A percentile compares a stretch with the other conserved stretches of the same genome.
phyloP scores from a whole-genome alignment of 2,329 filamentous ascomycete genomes.

The Venturia asperata region DNA sequence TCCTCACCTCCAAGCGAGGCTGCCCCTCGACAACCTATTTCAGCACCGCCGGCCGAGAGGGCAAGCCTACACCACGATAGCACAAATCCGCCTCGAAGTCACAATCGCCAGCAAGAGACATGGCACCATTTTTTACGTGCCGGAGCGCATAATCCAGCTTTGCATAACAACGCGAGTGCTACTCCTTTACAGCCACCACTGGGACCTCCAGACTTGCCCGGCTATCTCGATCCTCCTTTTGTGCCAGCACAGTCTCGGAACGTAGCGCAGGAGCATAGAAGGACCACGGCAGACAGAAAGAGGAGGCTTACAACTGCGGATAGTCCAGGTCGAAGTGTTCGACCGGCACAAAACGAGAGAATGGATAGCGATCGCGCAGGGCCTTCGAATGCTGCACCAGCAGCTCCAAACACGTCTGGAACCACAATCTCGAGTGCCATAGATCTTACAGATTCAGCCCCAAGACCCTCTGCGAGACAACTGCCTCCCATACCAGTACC shows the following conservation, averaged over 20 bases:
- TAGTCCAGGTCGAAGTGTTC: constrained; percentile 28
- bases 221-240: constrained; percentile 6
- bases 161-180: neutral
- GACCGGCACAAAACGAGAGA: constrained; percentile 8
- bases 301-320: constrained; percentile 31
- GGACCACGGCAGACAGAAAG: constrained; percentile 29
- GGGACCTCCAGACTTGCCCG: neutral
- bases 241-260: neutral
- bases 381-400: constrained; percentile 8
- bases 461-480: neutral
- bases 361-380: constrained; percentile 10
- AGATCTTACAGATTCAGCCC: neutral
- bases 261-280: neutral
- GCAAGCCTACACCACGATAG: constrained; percentile 5
- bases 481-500: neutral
- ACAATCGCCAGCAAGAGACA: constrained; percentile 11
- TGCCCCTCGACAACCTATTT: constrained; percentile 5
- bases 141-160: neutral
- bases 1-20: neutral
- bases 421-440: constrained; percentile 1
- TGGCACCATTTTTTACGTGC: constrained; percentile 13
- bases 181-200: neutral
- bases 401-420: neutral
- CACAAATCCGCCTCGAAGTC: neutral
- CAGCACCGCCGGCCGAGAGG: neutral